A percentile compares a stretch with the other conserved stretches of the same genome.
Evolutionary conservation across 352 stramenopile genomes (phyloP).

Genomic region (Globisporangium acanthophoron): DNA sequence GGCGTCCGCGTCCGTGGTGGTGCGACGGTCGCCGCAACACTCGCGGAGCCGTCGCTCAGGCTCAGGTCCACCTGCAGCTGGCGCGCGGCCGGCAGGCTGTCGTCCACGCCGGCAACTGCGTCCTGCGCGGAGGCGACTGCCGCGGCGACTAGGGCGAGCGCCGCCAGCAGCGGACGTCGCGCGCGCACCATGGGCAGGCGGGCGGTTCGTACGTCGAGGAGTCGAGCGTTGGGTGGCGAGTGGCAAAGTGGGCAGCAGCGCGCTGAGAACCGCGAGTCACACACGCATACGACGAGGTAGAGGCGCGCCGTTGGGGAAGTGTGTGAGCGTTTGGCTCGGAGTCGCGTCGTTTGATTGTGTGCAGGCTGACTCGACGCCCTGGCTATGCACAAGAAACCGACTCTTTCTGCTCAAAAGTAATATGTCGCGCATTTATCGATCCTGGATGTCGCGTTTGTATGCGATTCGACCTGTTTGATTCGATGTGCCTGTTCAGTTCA

Average conservation of each 20-base stretch:
- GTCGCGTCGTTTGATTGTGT: background rate
- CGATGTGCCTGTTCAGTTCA: too few species aligned
- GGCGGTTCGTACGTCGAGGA: too few species aligned
- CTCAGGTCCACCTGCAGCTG: slow-evolving; percentile 3
- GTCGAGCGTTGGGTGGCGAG: too few species aligned
- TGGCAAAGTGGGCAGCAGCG: too few species aligned
- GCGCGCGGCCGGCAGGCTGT: background rate
- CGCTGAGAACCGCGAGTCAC: too few species aligned
- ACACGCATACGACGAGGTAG: too few species aligned
- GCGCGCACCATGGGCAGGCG: background rate
- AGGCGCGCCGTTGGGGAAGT: too few species aligned
- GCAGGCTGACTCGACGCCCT: background rate
- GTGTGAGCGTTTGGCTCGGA: too few species aligned
- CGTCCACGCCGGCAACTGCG: slow-evolving; percentile 3
- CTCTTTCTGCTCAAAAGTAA: background rate
- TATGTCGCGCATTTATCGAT: too few species aligned
- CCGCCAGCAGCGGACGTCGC: background rate
- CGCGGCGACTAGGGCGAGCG: slow-evolving; percentile 3
- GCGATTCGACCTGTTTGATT: too few species aligned
- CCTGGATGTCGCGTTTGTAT: too few species aligned
- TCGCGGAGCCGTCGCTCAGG: background rate
- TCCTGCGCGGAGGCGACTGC: slow-evolving; percentile 10
- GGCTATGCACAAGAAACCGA: background rate
- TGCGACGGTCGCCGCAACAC: slow-evolving; percentile 3
- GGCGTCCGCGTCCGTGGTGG: background rate